phyloP scores from a whole-genome alignment of 2,329 filamentous ascomycete genomes.

The Botrytis paeoniae region DNA sequence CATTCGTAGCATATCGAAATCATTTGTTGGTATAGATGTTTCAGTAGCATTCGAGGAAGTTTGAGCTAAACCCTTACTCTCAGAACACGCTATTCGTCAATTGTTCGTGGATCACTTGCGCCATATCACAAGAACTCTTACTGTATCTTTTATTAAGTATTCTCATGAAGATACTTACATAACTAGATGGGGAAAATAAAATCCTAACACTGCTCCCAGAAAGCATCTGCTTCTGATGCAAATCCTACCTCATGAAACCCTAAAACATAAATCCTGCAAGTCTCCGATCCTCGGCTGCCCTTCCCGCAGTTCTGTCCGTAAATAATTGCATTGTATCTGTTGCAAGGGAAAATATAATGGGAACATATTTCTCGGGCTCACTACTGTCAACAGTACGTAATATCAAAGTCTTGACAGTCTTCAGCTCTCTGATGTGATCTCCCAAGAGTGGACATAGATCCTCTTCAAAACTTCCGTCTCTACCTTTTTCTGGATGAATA shows the following conservation, averaged over 20 bases:
- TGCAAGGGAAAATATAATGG: not conserved
- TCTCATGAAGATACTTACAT: too few relatives aligned
- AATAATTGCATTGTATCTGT: not conserved
- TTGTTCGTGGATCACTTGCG: not conserved
- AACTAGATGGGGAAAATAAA: not conserved
- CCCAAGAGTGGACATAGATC: not conserved
- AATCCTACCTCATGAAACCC: not conserved
- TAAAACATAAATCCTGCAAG: not conserved
- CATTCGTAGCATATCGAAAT: not conserved
- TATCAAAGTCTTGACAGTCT: not conserved
- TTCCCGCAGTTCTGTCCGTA: not conserved
- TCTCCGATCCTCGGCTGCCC: not conserved
- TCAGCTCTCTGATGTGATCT: not conserved
- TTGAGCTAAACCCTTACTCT: not conserved
- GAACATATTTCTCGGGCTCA: not conserved
- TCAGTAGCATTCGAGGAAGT: not conserved
- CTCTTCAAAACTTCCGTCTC: accelerated
- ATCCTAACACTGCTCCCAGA: not conserved
- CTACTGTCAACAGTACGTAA: not conserved
- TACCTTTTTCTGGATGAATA: not conserved
- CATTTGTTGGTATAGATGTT: not conserved
- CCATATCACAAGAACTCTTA: not conserved
- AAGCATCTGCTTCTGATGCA: not conserved
- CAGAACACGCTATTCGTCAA: not conserved
- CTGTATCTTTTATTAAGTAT: too few relatives aligned